Conservation (phyloP, 495 filamentous ascomycete species). For the Neurospora sp. region DNA sequence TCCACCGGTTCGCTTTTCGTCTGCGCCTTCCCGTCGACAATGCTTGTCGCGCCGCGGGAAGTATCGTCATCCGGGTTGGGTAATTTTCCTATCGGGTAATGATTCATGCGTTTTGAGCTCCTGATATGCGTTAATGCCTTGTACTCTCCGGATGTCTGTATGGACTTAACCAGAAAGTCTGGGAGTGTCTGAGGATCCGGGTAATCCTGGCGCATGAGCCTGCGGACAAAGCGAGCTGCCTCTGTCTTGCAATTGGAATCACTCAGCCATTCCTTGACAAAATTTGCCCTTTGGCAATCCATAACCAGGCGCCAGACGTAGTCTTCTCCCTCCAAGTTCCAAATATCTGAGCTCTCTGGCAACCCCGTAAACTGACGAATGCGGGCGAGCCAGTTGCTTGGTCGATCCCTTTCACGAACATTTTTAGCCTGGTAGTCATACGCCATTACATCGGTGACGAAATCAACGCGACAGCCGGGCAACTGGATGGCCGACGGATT, state of each 20-base stretch:
- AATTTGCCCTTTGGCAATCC: neutral
- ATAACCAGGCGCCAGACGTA: neutral
- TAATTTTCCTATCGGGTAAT: neutral
- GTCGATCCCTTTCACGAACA: neutral
- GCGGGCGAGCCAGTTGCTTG: neutral
- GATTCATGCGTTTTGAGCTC: neutral
- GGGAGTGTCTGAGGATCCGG: neutral
- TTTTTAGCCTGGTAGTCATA: neutral
- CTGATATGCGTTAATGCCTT: neutral
- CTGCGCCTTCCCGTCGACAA: neutral
- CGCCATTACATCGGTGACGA: neutral
- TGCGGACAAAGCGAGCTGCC: neutral
- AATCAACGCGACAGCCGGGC: neutral
- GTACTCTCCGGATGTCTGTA: neutral
- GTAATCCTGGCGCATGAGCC: neutral
- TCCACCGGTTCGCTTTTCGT: neutral
- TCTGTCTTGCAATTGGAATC: neutral
- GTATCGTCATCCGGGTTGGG: neutral
- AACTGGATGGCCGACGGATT: neutral
- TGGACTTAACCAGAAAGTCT: neutral
- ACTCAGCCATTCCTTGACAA: rapidly evolving
- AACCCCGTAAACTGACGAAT: neutral
- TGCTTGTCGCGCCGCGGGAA: neutral
- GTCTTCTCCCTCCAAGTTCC: neutral
- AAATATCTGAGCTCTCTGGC: neutral